Evolutionary conservation across 306 rosid species (phyloP).

Genomic region (Lupinus albus): DNA sequence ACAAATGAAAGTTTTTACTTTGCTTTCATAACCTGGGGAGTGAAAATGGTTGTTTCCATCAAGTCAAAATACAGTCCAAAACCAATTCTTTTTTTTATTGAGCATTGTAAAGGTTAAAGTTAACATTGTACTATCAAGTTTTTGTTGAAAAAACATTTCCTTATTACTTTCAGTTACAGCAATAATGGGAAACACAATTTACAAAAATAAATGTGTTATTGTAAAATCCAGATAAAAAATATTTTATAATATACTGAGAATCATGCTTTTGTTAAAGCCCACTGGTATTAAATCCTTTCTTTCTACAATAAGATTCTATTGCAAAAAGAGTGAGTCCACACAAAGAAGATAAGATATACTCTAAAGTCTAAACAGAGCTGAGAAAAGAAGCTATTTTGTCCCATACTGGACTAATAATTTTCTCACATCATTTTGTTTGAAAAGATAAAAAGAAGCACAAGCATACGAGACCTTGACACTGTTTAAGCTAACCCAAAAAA

Average conservation of each 20-base stretch:
- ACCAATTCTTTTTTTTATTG: neutral
- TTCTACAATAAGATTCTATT: neutral
- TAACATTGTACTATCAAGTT: slow-evolving; percentile 1
- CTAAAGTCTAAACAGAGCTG: too few relatives aligned
- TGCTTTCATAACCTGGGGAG: neutral
- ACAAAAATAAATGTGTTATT: neutral
- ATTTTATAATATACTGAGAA: neutral
- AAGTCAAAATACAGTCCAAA: slow-evolving; percentile 10
- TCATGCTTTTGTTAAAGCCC: neutral
- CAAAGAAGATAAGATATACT: neutral
- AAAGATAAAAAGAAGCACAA: too few relatives aligned
- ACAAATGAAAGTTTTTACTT: slow-evolving; percentile 5
- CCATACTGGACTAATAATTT: too few relatives aligned
- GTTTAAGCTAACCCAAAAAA: too few relatives aligned
- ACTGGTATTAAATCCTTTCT: neutral
- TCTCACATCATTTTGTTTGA: too few relatives aligned
- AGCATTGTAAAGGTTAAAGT: neutral
- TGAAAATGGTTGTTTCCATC: neutral
- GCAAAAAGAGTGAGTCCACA: neutral
- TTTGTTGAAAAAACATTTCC: slow-evolving; percentile 4
- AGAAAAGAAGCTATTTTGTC: too few relatives aligned
- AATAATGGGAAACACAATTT: neutral
- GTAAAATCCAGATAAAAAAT: slow-evolving; percentile 2
- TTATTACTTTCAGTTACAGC: neutral
- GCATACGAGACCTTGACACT: too few relatives aligned